Percentiles rank a stretch among this genome's conserved stretches.
phyloP scores from a whole-genome alignment of 352 stramenopile species.

The Globisporangium yorkense region DNA sequence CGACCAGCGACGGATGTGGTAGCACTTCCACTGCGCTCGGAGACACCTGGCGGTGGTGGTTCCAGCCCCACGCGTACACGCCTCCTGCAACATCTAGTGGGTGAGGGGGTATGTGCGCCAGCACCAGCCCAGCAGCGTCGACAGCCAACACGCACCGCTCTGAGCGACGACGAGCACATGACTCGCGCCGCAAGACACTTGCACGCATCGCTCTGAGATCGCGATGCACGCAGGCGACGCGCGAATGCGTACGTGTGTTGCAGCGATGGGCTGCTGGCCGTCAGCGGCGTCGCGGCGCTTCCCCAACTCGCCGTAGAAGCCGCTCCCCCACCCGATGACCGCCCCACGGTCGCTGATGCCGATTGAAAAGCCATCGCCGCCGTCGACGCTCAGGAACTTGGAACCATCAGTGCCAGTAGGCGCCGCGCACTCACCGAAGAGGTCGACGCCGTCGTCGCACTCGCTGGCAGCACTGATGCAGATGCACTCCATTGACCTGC shows the following conservation, averaged over 20 bases:
- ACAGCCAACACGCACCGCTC: slow-evolving; percentile 7
- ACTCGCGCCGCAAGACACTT: slow-evolving; percentile 47
- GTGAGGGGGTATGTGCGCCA: background rate
- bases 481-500: background rate
- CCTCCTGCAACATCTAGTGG: slow-evolving; percentile 13
- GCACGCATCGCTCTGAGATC: slow-evolving; percentile 22
- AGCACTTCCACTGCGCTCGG: slow-evolving; percentile 7
- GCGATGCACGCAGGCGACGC: slow-evolving; percentile 11
- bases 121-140: too few relatives aligned
- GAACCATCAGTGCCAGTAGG: background rate
- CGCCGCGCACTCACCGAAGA: slow-evolving; percentile 33
- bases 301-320: slow-evolving; percentile 62
- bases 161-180: slow-evolving; percentile 42
- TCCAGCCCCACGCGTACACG: slow-evolving; percentile 55
- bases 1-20: slow-evolving; percentile 18
- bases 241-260: background rate
- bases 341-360: slow-evolving; percentile 20
- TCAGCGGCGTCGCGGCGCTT: background rate
- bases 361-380: slow-evolving; percentile 57
- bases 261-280: background rate
- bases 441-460: background rate
- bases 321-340: slow-evolving; percentile 51
- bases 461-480: slow-evolving; percentile 1
- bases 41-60: slow-evolving; percentile 33
- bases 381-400: slow-evolving; percentile 22